Conservation (phyloP, 2,329 filamentous ascomycete species). For the Beauveria scarabaeidicola region DNA sequence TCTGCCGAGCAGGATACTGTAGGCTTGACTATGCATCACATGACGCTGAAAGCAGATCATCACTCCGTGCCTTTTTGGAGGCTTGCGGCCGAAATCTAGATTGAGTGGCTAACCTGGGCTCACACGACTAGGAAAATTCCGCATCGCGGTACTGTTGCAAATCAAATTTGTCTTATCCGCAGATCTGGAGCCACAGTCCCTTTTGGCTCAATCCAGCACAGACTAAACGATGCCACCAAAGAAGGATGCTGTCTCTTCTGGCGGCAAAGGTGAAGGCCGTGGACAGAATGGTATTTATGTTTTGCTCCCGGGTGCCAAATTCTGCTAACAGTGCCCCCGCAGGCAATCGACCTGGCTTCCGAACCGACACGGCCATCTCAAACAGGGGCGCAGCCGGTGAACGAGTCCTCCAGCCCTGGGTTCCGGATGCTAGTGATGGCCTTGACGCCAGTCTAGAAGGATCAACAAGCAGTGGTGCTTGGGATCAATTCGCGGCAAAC, state of each 20-base stretch:
- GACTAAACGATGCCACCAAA: conserved; percentile 9
- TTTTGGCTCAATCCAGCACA: not conserved
- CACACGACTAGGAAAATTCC: not conserved
- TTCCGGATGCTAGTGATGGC: conserved; percentile 54
- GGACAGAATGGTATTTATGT: conserved; percentile 28
- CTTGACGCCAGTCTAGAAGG: conserved; percentile 66
- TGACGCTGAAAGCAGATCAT: not conserved
- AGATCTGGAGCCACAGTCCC: not conserved
- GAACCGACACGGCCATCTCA: conserved; percentile 84
- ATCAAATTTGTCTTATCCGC: not conserved
- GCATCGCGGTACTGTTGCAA: conserved; percentile 12
- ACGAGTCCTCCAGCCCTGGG: conserved; percentile 73
- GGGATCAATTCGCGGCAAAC: conserved; percentile 94
- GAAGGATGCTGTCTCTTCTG: conserved; percentile 7
- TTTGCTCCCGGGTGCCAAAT: not conserved
- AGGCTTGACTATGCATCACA: not conserved
- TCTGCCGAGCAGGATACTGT: not conserved
- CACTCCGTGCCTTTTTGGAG: not conserved
- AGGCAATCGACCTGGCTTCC: conserved; percentile 65
- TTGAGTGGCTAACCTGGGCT: not conserved
- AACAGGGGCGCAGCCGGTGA: conserved; percentile 61
- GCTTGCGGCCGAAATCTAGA: not conserved
- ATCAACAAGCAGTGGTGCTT: conserved; percentile 41
- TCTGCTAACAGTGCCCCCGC: conserved; percentile 14
- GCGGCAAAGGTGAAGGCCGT: conserved; percentile 16